Base-by-base conservation (phyloP, 768 basidiomycete species). In the Tylopilus vinaceipallidus region DNA sequence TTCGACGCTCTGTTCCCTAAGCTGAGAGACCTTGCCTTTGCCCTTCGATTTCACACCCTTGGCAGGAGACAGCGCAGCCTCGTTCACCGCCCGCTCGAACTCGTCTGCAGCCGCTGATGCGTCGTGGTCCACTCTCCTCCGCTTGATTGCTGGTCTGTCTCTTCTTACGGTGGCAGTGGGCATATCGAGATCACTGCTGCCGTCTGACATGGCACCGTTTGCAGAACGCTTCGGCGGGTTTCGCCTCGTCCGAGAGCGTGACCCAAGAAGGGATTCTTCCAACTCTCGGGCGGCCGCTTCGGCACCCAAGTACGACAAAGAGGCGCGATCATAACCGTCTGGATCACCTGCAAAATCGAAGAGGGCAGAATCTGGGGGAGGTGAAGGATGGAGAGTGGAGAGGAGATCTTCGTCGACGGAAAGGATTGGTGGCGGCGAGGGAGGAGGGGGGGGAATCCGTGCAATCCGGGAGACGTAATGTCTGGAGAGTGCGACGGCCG, bases 241-340 rank as follows among this genome's bases (percentile, higher is more conserved):
- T 49, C 67, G 71, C 52, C 76, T 84, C 42, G 49, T 42, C 51
- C 62, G 66, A 27, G 53, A 49, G 40, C 52, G 58, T 13, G 67
- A 50, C 57, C 77, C 79, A 26, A 83, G 70, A 41, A 82, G 58
- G 3, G 81, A 75, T 27, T 80, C 76, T 55, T 84, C 83, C 38
- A 82, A 62, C 55, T 82, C 81, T 20, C 72, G 72, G 5, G 81
- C 79, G 16, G 78, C 78, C 49, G 84, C 83, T 50, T 81, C 83
- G 17, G 76, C 78, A 34, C 65, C 68, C 26, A 49, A 54, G 42
- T 50, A 62, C 17, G 52, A 47, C 37, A 60, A 60, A 17, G 61
- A 61, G 12, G 50, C 30, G 19, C 50, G 57, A 53, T 57, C 55
- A 27, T 65, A 65, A 8, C 56, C 63, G 22, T 53, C 55, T n/a